Base-by-base conservation (phyloP, 495 filamentous ascomycete genomes). In the Opeltia flavorubescens region DNA sequence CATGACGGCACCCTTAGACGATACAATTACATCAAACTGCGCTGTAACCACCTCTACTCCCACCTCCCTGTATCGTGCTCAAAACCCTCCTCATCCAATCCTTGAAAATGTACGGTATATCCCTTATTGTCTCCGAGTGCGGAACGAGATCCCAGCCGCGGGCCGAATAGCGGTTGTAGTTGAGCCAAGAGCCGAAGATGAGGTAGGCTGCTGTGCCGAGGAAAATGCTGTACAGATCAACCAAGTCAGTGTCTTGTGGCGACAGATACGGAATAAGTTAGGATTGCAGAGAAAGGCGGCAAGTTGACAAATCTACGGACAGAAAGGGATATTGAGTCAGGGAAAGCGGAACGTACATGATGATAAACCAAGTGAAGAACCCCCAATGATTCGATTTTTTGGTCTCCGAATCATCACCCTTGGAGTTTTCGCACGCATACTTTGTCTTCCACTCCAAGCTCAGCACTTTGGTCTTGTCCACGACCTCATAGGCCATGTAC, bases 181-280 rank as follows among this genome's bases (percentile, higher is more conserved):
- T 96, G 54, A 96, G 80, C 91, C 91, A 98, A 20, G 88, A 93
- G 57, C 88, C 88, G 57, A 96, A 96, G 62, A 98, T 95, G 52
- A 98, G 80, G 64, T 98, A 98, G 18, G 93, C 67, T 13, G 91
- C 88, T 15, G 78, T 76, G 38, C 74, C 76, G 39, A 96, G 74
- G 75, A 98, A 98, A 58, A 82, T 62, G 51, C 89, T 89, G 53
- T 47, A 35, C 3, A 21, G 15, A 6, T 12, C 20, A 11, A 41
- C 3, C 43, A 28, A 42, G 47, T 11, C 17, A 28, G 24, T 4
- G 20, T 3, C 23, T 9, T 11, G 18, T 31, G 25, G 21, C 31
- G 24, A 13, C 13, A 12, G 8, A 8, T 8, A 1, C 17, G 34
- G 5, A 28, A 36, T 15, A n/a, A n/a, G n/a, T n/a, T n/a, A n/a